Evolutionary conservation across 2,329 filamentous ascomycete genomes (phyloP), one percentile per base, ranked within the genome.

Genomic region (Westerdykella sp.): DNA sequence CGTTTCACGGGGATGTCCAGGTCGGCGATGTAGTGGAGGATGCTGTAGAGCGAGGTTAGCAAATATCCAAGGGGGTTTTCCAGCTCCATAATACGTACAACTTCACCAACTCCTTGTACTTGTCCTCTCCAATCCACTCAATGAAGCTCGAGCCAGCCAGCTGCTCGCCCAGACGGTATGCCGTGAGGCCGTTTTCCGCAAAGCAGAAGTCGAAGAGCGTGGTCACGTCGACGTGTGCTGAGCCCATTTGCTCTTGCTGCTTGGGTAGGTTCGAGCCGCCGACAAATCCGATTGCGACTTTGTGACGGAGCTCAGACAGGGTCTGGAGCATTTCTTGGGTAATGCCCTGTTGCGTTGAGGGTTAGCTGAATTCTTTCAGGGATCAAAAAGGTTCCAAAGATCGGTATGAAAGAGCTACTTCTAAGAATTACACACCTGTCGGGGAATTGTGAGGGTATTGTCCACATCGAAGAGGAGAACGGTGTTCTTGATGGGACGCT

Each of bases 161-260:
- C 43, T 79, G 76, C 66, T 83, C 70, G 59, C 91, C 93, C 61
- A 90, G 72, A 63, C 89, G 88, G 77, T 79, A 95, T 35, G 91
- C 93, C 1, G 86, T 94, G 55, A 98, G 80, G 10, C 93, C 93
- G 72, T 98, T 98, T 75, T 98, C 93, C 46, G 89, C 76, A 74
- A 98, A 98, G 79, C 85, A 93, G 74, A 87, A 98, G 76, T 98
- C 93, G 75, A 98, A 98, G 60, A 97, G 82, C 49, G 80, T 75
- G 41, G 83, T 89, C 48, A 97, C 91, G 56, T 74, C 67, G 55
- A 84, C 77, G 21, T 78, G 67, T 5, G 53, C 40, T 4, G 80
- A 77, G 66, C 89, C 89, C 49, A 97, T 80, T 73, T 97, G 91
- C 71, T 97, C 93, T 71, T 97, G 88, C 72, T 97, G 93, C 76